Base-by-base conservation (phyloP, 129 eudicot species). In the Artemisia annua region DNA sequence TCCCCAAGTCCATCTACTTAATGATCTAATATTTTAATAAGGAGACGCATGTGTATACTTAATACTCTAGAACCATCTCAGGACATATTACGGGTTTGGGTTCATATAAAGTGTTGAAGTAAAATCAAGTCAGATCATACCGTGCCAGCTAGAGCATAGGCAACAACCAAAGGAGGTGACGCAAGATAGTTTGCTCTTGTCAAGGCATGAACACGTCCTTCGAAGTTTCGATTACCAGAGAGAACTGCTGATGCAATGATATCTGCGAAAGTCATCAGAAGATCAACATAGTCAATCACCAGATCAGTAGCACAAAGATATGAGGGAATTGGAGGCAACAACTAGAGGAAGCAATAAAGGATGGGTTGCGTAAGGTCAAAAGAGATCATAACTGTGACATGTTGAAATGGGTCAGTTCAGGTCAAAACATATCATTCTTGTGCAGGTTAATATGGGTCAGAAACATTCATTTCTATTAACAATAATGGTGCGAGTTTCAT, bases 141-240 rank as follows among this genome's bases (percentile, higher is more conserved):
- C 63, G 98, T 90, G 83, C 98, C 98, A 79, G 98, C 98, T 81
- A 94, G 97, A 49, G 98, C 97, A 83, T 94, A 94, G 35, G 98
- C 98, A 84, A 94, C 98, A 73, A 94, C 98, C 60, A 94, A 74
- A 65, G 98, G 98, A 61, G 98, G 98, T 1, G 98, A 94, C 70
- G 98, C 98, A 81, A 94, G 98, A 71, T 94, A 94, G 76, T 94
- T 94, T 57, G 98, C 98, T 77, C 98, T 86, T 54, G 98, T 94
- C 82, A 90, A 82, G 24, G 98, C 81, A 77, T 90, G 98, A 71
- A 94, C 97, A 78, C 98, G 93, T 4, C 98, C 98, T 84, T 94
- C 97, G 54, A 94, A 94, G 81, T 94, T 94, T 28, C 97, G 83
- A 28, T 94, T 94, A 39, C 98, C 98, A 61, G 98, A 94, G 35